These are phyloP conservation scores for Escallonia herrerae DNA, from an alignment of 129 eudicot genomes.

Conservation along the genomic window DNA sequence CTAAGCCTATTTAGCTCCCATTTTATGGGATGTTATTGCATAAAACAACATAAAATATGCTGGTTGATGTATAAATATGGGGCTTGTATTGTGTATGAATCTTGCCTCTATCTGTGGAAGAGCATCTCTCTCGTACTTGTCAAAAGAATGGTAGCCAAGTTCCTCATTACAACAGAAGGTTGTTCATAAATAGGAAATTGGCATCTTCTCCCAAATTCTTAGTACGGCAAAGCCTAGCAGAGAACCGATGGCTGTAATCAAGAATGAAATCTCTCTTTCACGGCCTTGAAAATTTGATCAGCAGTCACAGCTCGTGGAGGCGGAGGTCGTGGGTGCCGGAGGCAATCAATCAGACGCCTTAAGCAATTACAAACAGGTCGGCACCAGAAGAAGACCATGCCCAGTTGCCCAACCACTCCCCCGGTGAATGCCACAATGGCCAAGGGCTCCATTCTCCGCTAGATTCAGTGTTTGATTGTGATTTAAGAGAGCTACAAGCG, in stretches of 20 bases:
- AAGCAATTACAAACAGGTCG: constrained; percentile 14
- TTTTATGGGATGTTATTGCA: background rate
- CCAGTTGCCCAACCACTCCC: constrained; percentile 23
- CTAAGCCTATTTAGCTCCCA: background rate
- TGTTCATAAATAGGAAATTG: no score
- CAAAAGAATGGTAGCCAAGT: no score
- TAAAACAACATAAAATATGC: background rate
- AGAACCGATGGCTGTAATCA: background rate
- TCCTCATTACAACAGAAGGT: no score
- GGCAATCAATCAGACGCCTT: constrained; percentile 11
- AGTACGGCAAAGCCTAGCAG: no score
- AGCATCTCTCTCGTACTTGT: no score
- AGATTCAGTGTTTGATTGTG: no score
- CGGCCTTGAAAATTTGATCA: constrained; percentile 7
- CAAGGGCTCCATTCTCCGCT: constrained; percentile 15
- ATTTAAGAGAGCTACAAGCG: no score
- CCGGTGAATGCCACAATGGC: constrained; percentile 22
- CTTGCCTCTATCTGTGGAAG: background rate
- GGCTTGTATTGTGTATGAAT: background rate
- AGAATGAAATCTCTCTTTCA: constrained; percentile 2
- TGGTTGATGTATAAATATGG: background rate
- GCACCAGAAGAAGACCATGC: constrained; percentile 18
- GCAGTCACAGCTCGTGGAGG: constrained; percentile 13
- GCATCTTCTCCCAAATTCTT: no score
- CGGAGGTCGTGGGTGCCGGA: constrained; percentile 20